phyloP scores from a whole-genome alignment of 441 rosid genomes.

The Geranium incanum region DNA sequence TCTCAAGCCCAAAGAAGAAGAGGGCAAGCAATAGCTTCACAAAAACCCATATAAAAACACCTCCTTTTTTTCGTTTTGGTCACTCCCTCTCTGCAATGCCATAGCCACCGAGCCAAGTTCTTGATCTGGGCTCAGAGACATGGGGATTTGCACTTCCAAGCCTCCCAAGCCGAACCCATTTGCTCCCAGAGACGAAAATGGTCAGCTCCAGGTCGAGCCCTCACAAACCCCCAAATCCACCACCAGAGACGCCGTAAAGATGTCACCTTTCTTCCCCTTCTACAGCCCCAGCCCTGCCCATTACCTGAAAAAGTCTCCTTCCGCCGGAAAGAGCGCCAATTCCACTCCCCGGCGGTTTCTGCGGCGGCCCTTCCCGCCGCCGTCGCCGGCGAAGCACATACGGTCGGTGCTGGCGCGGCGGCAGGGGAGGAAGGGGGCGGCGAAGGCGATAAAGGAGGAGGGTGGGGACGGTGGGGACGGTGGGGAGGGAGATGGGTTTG shows the following conservation, averaged over 20 bases:
- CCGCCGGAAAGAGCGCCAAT: constrained; percentile 25
- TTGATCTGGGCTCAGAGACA: constrained; percentile 17
- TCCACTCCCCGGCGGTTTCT: constrained; percentile 59
- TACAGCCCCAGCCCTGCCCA: constrained; percentile 72
- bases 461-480: constrained; percentile 35
- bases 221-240: constrained; percentile 33
- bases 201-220: constrained; percentile 11
- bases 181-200: constrained; percentile 34
- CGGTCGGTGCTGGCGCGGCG: constrained; percentile 46
- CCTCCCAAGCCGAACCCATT: constrained; percentile 62
- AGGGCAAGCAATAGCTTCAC: neutral
- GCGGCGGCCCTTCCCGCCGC: constrained; percentile 68
- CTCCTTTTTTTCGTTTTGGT: neutral
- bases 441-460: constrained; percentile 36
- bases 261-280: constrained; percentile 65
- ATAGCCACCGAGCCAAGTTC: neutral
- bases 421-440: constrained; percentile 34
- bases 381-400: constrained; percentile 92
- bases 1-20: neutral
- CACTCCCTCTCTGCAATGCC: constrained; percentile 3
- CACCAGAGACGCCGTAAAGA: constrained; percentile 24
- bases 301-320: constrained; percentile 42
- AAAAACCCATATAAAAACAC: neutral
- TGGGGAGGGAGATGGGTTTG: constrained; percentile 26
- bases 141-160: constrained; percentile 81